Percentiles rank a stretch among this genome's conserved stretches.
Evolutionary conservation across 495 filamentous ascomycete species (phyloP).

Genomic region (Xylaria grammica): DNA sequence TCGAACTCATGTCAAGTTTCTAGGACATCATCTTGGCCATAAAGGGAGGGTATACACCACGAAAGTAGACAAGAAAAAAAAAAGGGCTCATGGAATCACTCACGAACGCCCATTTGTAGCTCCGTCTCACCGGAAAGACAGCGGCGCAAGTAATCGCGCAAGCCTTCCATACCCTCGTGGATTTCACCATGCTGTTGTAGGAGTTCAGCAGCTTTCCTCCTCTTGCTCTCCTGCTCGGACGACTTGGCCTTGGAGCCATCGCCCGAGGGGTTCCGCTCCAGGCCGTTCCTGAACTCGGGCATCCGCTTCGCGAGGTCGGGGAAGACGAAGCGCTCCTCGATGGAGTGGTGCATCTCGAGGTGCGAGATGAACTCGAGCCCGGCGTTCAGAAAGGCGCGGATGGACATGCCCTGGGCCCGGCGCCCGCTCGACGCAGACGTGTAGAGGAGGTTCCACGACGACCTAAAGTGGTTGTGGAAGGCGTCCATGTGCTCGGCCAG

Average conservation of each 20-base stretch:
- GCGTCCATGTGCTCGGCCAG: slow-evolving; percentile 80
- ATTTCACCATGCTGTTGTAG: slow-evolving; percentile 82
- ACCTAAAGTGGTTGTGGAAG: slow-evolving; percentile 81
- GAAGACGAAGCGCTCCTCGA: slow-evolving; percentile 86
- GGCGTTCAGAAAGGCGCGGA: slow-evolving; percentile 63
- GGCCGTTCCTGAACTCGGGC: slow-evolving; percentile 68
- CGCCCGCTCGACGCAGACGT: slow-evolving; percentile 58
- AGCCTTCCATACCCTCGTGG: slow-evolving; percentile 76
- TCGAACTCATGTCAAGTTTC: too few relatives aligned
- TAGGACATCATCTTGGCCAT: too few relatives aligned
- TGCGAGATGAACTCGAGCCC: slow-evolving; percentile 70
- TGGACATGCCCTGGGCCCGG: slow-evolving; percentile 61
- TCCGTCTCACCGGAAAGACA: slow-evolving; percentile 71
- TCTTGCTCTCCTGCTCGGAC: slow-evolving; percentile 24
- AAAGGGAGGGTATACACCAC: too few relatives aligned
- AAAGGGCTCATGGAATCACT: background rate
- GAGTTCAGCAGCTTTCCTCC: slow-evolving; percentile 62
- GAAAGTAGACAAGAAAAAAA: too few relatives aligned
- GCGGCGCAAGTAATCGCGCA: slow-evolving; percentile 68
- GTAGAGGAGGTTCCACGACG: slow-evolving; percentile 72
- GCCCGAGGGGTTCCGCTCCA: background rate
- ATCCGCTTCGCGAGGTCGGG: slow-evolving; percentile 77
- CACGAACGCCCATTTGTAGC: slow-evolving; percentile 62
- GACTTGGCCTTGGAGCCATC: slow-evolving; percentile 12
- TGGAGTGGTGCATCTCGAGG: slow-evolving; percentile 77